Base-by-base conservation (phyloP, 345 rosid species). In the Moricandia moricandioides region DNA sequence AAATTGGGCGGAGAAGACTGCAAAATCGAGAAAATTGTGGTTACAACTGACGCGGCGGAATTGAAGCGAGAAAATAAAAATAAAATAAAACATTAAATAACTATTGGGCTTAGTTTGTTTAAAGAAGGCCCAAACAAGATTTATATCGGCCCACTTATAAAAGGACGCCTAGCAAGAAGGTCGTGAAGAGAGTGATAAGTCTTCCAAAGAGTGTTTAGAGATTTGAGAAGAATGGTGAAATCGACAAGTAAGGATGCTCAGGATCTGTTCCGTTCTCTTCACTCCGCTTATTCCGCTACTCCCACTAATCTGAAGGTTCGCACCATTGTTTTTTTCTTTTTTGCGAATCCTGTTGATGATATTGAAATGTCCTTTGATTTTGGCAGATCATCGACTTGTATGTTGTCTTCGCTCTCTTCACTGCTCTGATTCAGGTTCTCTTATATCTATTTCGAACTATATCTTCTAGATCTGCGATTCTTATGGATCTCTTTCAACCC, bases 331-430 rank as follows among this genome's bases (percentile, higher is more conserved):
- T 29, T 8, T 73, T 68, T 67, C 8, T 37, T 0, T 0, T 14
- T 47, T 1, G 54, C 54, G 21, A 14, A 14, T 67, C 8, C 2
- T 39, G 18, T 26, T 6, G 49, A 37, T 40, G 8, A 39, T 10
- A n/a, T 24, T 39, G 29, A 61, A 21, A 35, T 55, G 7, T 8
- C 8, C 4, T 63, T 55, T 55, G 9, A 21, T 21, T 52, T 9
- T 58, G 74, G 57, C 88, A 95, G 99, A 86, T 92, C 85, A 89
- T 95, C 81, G 99, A 95, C 82, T 81, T 92, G 11, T 95, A 90
- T 43, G 96, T 90, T 56, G 88, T 82, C 33, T 95, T 91, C 37
- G 91, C 97, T 12, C 85, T 88, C 70, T 82, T 82, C 78, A 88
- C 98, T 4, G 97, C 97, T 65, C 45, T 94, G 76, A 90, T 91